A percentile compares a stretch with the other conserved stretches of the same genome.
phyloP scores from a whole-genome alignment of 768 basidiomycete genomes.

The Suillus cothurnatus region DNA sequence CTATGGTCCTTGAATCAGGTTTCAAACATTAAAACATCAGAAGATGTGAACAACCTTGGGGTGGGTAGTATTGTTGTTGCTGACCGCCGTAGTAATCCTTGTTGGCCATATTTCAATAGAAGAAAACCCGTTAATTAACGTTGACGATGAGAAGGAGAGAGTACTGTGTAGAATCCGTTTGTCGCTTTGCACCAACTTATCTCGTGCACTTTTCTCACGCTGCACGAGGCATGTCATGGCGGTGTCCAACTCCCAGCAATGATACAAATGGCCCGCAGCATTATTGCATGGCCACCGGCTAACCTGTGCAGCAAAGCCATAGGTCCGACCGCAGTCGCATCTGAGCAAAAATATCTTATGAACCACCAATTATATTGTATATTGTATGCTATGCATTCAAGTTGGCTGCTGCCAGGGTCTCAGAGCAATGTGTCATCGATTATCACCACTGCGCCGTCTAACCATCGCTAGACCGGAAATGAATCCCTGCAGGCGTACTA shows the following conservation, averaged over 20 bases:
- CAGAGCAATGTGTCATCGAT: neutral
- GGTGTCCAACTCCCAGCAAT: constrained; percentile 2
- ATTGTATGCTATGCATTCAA: neutral
- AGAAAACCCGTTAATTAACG: constrained; percentile 7
- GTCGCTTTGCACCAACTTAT: constrained; percentile 6
- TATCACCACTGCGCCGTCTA: neutral
- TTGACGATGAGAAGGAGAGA: constrained; percentile 11
- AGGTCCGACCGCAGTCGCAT: neutral
- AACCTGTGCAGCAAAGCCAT: neutral
- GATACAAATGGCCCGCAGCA: constrained; percentile 1
- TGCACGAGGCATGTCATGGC: neutral
- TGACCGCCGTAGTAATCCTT: constrained; percentile 70
- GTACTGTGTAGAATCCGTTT: constrained; percentile 3
- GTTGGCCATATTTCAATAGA: constrained; percentile 56
- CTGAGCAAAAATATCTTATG: neutral
- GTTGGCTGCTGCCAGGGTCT: neutral
- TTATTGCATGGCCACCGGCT: constrained; percentile 8
- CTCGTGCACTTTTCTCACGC: constrained; percentile 6
- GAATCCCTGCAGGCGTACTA: constrained; percentile 5
- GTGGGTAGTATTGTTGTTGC: constrained; percentile 47
- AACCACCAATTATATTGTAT: neutral
- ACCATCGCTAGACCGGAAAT: constrained; percentile 1
- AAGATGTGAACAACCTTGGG: constrained; percentile 41
- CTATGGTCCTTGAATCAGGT: constrained; percentile 27
- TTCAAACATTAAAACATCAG: neutral